These are phyloP conservation scores for Sugiyamaella xylanicola DNA, from an alignment of 1,139 yeast species.

Conservation along the genomic window DNA sequence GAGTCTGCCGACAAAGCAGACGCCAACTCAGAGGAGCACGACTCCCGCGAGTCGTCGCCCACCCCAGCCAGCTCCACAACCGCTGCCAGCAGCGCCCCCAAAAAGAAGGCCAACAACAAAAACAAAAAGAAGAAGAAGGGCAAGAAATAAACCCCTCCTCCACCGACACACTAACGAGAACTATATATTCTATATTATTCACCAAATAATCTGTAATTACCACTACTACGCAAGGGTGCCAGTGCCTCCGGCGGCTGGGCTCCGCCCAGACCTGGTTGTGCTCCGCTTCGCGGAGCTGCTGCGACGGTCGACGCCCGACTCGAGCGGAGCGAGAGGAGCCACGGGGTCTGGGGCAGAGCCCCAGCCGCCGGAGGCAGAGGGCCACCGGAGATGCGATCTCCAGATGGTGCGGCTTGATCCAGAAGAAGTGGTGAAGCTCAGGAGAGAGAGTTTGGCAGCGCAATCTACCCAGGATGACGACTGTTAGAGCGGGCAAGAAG, in stretches of 20 bases:
- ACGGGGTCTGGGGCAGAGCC: constrained; percentile 4
- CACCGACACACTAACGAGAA: not conserved
- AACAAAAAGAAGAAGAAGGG: constrained; percentile 19
- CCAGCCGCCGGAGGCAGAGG: constrained; percentile 1
- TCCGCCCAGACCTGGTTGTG: not conserved
- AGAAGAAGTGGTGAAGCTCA: no score
- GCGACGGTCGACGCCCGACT: not conserved
- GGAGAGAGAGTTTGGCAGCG: no score
- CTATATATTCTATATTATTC: not conserved
- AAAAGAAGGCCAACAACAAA: constrained; percentile 18
- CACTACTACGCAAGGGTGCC: no score
- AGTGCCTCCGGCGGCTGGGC: not conserved
- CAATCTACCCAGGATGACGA: not conserved
- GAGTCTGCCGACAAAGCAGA: not conserved
- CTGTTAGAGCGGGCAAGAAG: constrained; percentile 7
- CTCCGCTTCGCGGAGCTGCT: not conserved
- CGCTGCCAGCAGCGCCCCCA: not conserved
- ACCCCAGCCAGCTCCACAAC: constrained; percentile 1
- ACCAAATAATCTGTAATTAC: constrained; percentile 5
- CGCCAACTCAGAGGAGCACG: not conserved
- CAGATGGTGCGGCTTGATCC: not conserved
- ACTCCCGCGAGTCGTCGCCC: constrained; percentile 8
- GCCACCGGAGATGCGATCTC: not conserved
- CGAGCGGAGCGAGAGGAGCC: not conserved
- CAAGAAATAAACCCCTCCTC: constrained; percentile 15